A percentile compares a stretch with the other conserved stretches of the same genome.
phyloP scores from a whole-genome alignment of 257 asterid genomes.

The Mentha longifolia region DNA sequence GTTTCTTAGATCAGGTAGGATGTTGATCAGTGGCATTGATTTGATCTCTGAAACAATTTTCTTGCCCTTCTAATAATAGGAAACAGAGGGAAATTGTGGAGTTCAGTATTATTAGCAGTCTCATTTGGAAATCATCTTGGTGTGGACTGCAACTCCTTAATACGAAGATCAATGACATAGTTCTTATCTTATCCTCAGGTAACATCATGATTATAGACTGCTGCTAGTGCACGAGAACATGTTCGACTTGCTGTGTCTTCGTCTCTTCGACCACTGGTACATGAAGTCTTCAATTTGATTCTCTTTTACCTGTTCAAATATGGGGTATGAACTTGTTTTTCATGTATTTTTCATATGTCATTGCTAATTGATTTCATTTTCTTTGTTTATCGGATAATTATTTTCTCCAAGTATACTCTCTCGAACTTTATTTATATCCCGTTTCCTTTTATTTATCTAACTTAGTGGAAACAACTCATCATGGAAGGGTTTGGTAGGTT shows the following conservation, averaged over 20 bases:
- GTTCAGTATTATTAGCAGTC: not conserved
- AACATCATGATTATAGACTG: not conserved
- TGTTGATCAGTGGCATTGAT: not conserved
- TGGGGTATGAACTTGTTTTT: constrained; percentile 12
- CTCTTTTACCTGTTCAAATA: constrained; percentile 16
- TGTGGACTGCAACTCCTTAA: not conserved
- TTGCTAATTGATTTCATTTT: not conserved
- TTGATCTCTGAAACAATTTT: not conserved
- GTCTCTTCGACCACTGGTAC: not conserved
- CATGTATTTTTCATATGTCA: not conserved
- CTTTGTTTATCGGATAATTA: not conserved
- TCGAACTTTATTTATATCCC: not conserved
- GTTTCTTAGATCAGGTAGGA: not conserved
- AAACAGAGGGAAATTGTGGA: not conserved
- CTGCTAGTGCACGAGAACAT: not conserved
- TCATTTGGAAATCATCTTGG: not conserved
- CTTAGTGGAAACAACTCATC: not conserved
- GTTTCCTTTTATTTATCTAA: not conserved
- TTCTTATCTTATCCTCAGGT: not conserved
- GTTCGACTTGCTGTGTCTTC: not conserved
- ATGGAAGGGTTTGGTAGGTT: not conserved
- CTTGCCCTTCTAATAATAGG: not conserved
- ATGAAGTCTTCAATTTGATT: not conserved
- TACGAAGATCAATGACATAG: not conserved
- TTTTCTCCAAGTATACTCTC: not conserved